These are phyloP conservation scores for Fusarium neocosmosporiellum DNA, from an alignment of 2,329 filamentous ascomycete genomes.

Conservation along the genomic window DNA sequence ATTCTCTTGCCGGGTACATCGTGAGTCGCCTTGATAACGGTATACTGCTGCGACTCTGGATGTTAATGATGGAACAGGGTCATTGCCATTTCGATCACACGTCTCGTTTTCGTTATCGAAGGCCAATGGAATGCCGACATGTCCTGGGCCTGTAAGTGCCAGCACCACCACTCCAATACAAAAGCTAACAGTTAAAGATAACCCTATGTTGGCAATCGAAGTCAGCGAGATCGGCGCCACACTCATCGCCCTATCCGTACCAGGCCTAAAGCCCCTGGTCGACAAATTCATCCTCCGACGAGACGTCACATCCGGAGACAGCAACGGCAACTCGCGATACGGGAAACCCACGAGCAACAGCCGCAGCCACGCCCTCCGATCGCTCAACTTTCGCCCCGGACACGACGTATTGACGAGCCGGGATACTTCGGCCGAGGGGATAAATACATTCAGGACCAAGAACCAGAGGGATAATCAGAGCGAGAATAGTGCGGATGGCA, in stretches of 20 bases:
- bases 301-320: constrained; percentile 31
- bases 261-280: constrained; percentile 61
- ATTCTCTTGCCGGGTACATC: constrained; percentile 62
- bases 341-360: constrained; percentile 34
- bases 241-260: constrained; percentile 61
- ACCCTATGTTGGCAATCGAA: constrained; percentile 61
- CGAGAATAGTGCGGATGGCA: constrained; percentile 45
- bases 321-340: constrained; percentile 38
- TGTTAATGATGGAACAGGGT: constrained; percentile 50
- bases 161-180: rapidly evolving
- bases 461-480: constrained; percentile 36
- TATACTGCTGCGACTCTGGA: neutral
- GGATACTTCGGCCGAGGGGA: constrained; percentile 41
- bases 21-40: constrained; percentile 46
- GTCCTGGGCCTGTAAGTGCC: constrained; percentile 56
- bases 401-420: constrained; percentile 44
- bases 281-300: constrained; percentile 48
- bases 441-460: constrained; percentile 33
- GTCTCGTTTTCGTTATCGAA: constrained; percentile 58
- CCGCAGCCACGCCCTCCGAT: constrained; percentile 45
- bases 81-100: constrained; percentile 59
- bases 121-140: constrained; percentile 60
- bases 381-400: constrained; percentile 45
- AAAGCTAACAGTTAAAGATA: constrained; percentile 45
- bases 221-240: constrained; percentile 63